Conservation (phyloP, 495 filamentous ascomycete genomes). For the Penicillium ucsense region DNA sequence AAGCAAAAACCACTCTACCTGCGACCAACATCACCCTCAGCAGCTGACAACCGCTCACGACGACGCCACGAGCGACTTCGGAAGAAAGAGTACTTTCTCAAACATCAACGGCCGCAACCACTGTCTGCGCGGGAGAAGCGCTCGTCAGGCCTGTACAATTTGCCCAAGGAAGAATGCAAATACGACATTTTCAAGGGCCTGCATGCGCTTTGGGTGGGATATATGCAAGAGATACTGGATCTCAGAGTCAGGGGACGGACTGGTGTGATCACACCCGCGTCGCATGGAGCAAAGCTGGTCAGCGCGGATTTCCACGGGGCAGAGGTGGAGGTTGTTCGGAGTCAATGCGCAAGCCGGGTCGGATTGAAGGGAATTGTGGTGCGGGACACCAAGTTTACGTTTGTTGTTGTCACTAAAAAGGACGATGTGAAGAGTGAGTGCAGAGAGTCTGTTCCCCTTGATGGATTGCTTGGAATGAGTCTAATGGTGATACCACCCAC, state of each 20-base stretch:
- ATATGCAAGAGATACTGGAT: conserved; percentile 67
- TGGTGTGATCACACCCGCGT: conserved; percentile 38
- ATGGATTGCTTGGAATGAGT: not conserved
- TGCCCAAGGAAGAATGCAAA: conserved; percentile 58
- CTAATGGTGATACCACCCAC: not conserved
- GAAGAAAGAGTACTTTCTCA: conserved; percentile 43
- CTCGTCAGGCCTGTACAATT: conserved; percentile 56
- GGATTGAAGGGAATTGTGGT: conserved; percentile 79
- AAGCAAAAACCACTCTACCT: conserved; percentile 75
- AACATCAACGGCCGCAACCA: conserved; percentile 60
- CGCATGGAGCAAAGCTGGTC: conserved; percentile 55
- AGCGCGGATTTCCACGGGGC: conserved; percentile 90
- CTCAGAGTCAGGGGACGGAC: conserved; percentile 28
- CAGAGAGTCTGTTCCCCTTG: not conserved
- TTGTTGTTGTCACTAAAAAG: conserved; percentile 66
- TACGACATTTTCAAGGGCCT: conserved; percentile 69
- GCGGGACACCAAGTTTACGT: conserved; percentile 75
- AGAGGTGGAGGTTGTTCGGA: conserved; percentile 70
- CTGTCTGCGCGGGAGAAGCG: conserved; percentile 77
- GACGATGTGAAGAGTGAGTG: conserved; percentile 52
- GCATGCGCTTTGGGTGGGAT: conserved; percentile 69
- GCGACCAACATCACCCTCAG: conserved; percentile 54
- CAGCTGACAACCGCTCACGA: conserved; percentile 52
- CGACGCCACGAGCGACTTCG: conserved; percentile 50
- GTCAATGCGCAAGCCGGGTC: conserved; percentile 69